Percentiles rank a stretch among this genome's conserved stretches.
phyloP scores from a whole-genome alignment of 331 rosid species.

The Quercus phellos region DNA sequence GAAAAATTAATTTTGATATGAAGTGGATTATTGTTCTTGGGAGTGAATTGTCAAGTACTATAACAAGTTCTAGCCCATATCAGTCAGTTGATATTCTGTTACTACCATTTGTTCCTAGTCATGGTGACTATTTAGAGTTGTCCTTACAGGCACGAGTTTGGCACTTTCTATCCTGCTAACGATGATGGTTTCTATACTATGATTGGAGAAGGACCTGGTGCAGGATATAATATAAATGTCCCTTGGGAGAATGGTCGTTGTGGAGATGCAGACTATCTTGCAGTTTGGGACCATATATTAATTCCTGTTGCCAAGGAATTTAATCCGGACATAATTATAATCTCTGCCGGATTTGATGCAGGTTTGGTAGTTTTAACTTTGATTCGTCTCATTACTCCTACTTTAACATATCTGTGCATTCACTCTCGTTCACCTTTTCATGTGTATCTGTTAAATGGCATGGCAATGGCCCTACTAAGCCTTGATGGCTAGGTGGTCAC shows the following conservation, averaged over 20 bases:
- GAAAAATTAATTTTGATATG: not conserved
- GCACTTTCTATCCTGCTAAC: constrained; percentile 71
- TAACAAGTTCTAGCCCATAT: not conserved
- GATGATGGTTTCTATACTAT: constrained; percentile 67
- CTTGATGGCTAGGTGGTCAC: not conserved
- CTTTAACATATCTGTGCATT: not conserved
- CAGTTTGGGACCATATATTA: constrained; percentile 92
- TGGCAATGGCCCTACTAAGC: not conserved
- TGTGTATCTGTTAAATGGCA: not conserved
- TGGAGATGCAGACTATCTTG: constrained; percentile 92
- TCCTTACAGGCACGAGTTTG: constrained; percentile 76
- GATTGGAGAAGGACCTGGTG: constrained; percentile 83
- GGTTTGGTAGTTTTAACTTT: constrained; percentile 37
- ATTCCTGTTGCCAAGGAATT: constrained; percentile 81
- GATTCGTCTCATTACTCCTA: not conserved
- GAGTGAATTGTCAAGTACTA: not conserved
- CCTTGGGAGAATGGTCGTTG: constrained; percentile 94
- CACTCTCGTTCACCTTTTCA: not conserved
- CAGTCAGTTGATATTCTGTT: not conserved
- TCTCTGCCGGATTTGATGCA: constrained; percentile 99
- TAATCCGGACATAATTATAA: constrained; percentile 70
- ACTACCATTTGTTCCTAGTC: constrained; percentile 6
- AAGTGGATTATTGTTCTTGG: not conserved
- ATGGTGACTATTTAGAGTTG: constrained; percentile 21
- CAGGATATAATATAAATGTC: constrained; percentile 85